phyloP scores from a whole-genome alignment of 495 filamentous ascomycete genomes.

The Lophiostoma macrostomum region DNA sequence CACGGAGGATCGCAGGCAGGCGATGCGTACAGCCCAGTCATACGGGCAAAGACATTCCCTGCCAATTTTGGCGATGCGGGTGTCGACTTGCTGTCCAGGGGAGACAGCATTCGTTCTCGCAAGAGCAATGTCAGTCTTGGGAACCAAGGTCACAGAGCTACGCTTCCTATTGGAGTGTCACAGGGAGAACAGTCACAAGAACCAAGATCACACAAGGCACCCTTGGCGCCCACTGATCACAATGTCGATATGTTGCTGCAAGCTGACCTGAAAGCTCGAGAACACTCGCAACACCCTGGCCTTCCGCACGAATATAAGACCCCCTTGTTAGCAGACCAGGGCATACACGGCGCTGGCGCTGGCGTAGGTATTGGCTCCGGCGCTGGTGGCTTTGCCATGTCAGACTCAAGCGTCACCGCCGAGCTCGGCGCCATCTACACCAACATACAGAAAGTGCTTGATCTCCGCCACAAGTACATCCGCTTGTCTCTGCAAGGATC shows the following conservation, averaged over 20 bases:
- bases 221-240: conserved; percentile 2
- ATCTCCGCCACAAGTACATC: conserved; percentile 87
- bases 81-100: conserved; percentile 17
- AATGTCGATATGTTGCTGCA: conserved; percentile 34
- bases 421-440: conserved; percentile 82
- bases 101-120: conserved; percentile 37
- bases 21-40: conserved; percentile 51
- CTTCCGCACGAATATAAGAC: conserved; percentile 51
- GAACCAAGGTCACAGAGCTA: conserved; percentile 17
- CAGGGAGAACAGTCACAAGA: conserved; percentile 26
- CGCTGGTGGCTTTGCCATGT: conserved; percentile 49
- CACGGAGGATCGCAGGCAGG: conserved; percentile 50
- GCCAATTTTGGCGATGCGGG: conserved; percentile 32
- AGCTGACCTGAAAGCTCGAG: conserved; percentile 48
- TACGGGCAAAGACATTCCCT: conserved; percentile 42
- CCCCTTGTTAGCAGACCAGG: conserved; percentile 45
- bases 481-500: conserved; percentile 77
- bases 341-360: conserved; percentile 51
- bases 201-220: background rate
- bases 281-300: conserved; percentile 46
- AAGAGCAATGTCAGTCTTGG: conserved; percentile 38
- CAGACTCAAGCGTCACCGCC: conserved; percentile 67
- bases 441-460: conserved; percentile 78
- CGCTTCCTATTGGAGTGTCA: conserved; percentile 22
- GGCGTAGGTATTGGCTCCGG: conserved; percentile 51